These are phyloP conservation scores for Aspergillus quadricinctus DNA, from an alignment of 2,329 filamentous ascomycete species.

Conservation along the genomic window DNA sequence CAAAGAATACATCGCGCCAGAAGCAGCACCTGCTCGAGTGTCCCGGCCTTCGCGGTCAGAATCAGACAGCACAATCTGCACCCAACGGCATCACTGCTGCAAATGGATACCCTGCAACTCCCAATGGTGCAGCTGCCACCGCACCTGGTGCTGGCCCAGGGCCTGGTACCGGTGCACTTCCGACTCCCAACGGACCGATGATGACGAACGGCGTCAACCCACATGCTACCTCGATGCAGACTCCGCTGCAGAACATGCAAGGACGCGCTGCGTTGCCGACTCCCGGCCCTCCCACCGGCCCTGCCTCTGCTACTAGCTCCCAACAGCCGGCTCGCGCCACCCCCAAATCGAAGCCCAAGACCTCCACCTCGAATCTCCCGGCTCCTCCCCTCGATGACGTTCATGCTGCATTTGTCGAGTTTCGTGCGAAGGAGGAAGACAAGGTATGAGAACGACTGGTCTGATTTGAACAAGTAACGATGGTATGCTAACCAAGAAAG, in stretches of 20 bases:
- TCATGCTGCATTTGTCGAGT: constrained; percentile 47
- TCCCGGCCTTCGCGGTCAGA: constrained; percentile 42
- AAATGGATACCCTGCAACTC: constrained; percentile 43
- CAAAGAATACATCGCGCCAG: constrained; percentile 51
- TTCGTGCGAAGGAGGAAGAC: constrained; percentile 45
- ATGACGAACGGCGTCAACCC: constrained; percentile 43
- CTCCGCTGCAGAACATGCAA: constrained; percentile 37
- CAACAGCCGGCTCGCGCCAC: constrained; percentile 34
- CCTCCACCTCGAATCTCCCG: constrained; percentile 38
- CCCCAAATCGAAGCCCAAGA: constrained; percentile 37
- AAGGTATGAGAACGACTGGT: constrained; percentile 29
- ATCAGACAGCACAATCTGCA: constrained; percentile 34
- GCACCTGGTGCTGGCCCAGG: constrained; percentile 29
- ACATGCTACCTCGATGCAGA: constrained; percentile 41
- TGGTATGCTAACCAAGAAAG: constrained; percentile 14
- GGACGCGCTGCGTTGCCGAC: constrained; percentile 39
- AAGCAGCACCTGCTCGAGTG: constrained; percentile 50
- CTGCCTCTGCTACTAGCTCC: constrained; percentile 26
- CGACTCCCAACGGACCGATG: constrained; percentile 40
- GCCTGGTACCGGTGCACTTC: constrained; percentile 30
- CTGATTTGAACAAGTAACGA: not conserved
- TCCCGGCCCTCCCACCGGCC: constrained; percentile 28
- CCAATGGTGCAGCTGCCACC: constrained; percentile 33
- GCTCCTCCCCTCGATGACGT: constrained; percentile 47
- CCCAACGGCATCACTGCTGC: constrained; percentile 38